Evolutionary conservation across 106 monocot species (phyloP).

Genomic region (Dactylorhiza incarnata): DNA sequence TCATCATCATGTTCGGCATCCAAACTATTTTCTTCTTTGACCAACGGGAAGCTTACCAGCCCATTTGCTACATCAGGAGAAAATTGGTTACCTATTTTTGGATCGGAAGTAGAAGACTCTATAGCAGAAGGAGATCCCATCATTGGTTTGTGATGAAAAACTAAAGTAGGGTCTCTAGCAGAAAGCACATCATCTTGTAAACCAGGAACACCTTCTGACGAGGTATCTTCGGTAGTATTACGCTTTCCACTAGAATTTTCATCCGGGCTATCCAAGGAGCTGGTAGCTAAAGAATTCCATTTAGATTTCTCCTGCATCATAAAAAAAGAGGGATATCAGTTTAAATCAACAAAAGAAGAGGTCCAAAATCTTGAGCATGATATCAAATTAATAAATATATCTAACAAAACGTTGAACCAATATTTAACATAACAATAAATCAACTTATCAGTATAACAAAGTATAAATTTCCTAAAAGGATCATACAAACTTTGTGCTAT

Average conservation of each 20-base stretch:
- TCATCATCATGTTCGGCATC: constrained; percentile 24
- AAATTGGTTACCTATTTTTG: constrained; percentile 11
- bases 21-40: constrained; percentile 11
- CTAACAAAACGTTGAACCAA: neutral
- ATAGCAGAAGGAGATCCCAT: constrained; percentile 18
- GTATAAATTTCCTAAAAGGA: neutral
- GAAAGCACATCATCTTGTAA: constrained; percentile 33
- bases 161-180: constrained; percentile 71
- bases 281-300: constrained; percentile 14
- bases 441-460: neutral
- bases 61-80: constrained; percentile 24
- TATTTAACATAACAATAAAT: neutral
- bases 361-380: neutral
- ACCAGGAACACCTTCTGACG: constrained; percentile 18
- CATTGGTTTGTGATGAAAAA: constrained; percentile 55
- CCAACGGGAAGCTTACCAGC: constrained; percentile 10
- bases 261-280: constrained; percentile 27
- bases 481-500: neutral
- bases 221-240: constrained; percentile 13
- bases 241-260: constrained; percentile 12
- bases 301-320: constrained; percentile 43
- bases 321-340: neutral
- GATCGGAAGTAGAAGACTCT: constrained; percentile 17
- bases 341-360: neutral
- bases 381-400: neutral